A percentile compares a stretch with the other conserved stretches of the same genome.
phyloP scores from a whole-genome alignment of 2,329 filamentous ascomycete species.

The Ophiostoma ulmi region DNA sequence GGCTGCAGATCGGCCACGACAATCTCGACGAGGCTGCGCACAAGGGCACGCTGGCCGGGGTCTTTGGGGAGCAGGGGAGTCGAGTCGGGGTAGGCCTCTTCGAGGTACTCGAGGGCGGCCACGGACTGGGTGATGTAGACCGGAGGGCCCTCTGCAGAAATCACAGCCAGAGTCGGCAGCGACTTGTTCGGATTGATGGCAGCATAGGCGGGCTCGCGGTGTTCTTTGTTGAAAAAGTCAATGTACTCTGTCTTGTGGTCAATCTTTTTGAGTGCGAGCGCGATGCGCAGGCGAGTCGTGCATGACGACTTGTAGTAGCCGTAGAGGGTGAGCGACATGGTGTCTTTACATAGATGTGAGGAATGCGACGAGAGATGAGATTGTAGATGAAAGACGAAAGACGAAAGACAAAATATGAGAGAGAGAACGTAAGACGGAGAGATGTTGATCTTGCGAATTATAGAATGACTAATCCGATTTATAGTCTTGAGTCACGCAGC shows the following conservation, averaged over 20 bases:
- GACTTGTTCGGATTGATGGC: conserved; percentile 49
- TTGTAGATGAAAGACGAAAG: background rate
- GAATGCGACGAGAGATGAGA: background rate
- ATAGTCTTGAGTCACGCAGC: background rate
- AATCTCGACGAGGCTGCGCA: conserved; percentile 51
- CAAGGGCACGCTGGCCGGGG: conserved; percentile 42
- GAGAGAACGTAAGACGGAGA: conserved; percentile 1
- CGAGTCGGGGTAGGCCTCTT: conserved; percentile 46
- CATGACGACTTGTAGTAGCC: conserved; percentile 60
- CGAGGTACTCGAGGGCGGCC: conserved; percentile 58
- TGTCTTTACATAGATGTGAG: conserved; percentile 36
- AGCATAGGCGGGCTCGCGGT: conserved; percentile 42
- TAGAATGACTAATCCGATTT: background rate
- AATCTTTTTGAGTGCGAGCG: conserved; percentile 51
- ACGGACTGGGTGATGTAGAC: conserved; percentile 41
- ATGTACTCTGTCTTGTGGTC: conserved; percentile 44
- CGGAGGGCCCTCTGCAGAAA: background rate
- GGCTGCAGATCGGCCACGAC: conserved; percentile 56
- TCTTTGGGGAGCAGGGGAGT: conserved; percentile 44
- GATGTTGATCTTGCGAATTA: background rate
- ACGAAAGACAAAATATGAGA: background rate
- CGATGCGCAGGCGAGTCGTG: conserved; percentile 56
- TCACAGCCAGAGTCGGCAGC: conserved; percentile 49
- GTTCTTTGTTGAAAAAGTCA: conserved; percentile 52
- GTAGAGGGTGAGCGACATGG: conserved; percentile 51